These are phyloP conservation scores for Fusarium chuoi DNA, from an alignment of 2,329 filamentous ascomycete species.

Conservation along the genomic window DNA sequence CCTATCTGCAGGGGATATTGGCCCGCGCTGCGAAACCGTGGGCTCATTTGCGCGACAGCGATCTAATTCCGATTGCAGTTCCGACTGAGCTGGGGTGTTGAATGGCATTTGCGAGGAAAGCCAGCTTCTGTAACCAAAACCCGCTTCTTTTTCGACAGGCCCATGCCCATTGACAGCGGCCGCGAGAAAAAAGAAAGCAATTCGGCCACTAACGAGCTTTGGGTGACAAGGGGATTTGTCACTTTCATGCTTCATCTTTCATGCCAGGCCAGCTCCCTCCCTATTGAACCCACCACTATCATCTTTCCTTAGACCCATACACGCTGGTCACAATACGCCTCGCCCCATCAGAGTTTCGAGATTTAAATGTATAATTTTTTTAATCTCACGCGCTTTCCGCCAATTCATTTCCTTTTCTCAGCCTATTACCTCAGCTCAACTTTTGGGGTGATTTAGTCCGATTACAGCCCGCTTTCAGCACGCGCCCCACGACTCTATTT, in stretches of 20 bases:
- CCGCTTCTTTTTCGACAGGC: constrained; percentile 35
- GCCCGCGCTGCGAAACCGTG: constrained; percentile 28
- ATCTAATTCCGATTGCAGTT: constrained; percentile 4
- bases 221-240: constrained; percentile 10
- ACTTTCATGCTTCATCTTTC: neutral
- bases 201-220: constrained; percentile 13
- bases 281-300: constrained; percentile 1
- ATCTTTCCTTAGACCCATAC: constrained; percentile 10
- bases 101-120: constrained; percentile 24
- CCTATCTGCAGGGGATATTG: constrained; percentile 32
- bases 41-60: constrained; percentile 39
- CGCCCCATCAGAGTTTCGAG: neutral
- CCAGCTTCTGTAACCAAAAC: constrained; percentile 19
- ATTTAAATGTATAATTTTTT: neutral
- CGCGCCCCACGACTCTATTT: constrained; percentile 39
- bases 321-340: constrained; percentile 20
- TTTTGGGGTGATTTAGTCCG: constrained; percentile 19
- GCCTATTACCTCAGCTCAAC: constrained; percentile 21
- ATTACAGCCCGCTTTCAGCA: constrained; percentile 32
- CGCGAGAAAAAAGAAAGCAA: constrained; percentile 15
- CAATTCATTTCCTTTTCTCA: constrained; percentile 27
- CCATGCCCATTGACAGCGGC: constrained; percentile 26
- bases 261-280: constrained; percentile 3
- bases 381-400: constrained; percentile 21
- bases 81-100: constrained; percentile 30